These are phyloP conservation scores for Paradendryphiella salina DNA, from an alignment of 2,329 filamentous ascomycete species.

Conservation along the genomic window DNA sequence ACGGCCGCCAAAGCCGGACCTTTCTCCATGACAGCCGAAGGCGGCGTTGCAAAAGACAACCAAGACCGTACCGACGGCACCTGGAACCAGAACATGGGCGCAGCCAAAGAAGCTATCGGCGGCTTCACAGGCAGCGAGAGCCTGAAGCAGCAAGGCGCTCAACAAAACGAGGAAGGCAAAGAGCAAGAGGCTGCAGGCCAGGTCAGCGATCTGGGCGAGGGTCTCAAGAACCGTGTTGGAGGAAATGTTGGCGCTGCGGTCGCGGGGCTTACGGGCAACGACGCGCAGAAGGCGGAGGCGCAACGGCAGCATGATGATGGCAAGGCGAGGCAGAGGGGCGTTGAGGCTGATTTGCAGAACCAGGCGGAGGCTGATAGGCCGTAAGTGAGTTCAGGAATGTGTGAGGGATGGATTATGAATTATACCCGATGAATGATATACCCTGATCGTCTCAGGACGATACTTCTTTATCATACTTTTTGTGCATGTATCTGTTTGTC, in stretches of 20 bases:
- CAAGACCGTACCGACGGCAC: constrained; percentile 70
- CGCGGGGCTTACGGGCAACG: constrained; percentile 73
- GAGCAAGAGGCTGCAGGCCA: constrained; percentile 82
- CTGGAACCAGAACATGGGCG: constrained; percentile 89
- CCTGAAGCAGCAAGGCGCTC: constrained; percentile 71
- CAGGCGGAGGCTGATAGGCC: constrained; percentile 49
- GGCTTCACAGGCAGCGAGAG: constrained; percentile 73
- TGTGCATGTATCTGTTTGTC: too few species aligned
- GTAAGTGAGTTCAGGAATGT: neutral
- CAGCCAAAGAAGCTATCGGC: constrained; percentile 80
- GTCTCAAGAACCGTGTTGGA: constrained; percentile 59
- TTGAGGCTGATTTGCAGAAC: constrained; percentile 79
- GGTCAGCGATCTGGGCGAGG: constrained; percentile 71
- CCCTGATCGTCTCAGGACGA: neutral
- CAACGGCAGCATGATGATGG: constrained; percentile 75
- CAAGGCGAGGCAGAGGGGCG: constrained; percentile 82
- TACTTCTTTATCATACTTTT: neutral
- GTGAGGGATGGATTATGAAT: neutral
- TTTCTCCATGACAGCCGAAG: constrained; percentile 68
- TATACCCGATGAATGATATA: constrained; percentile 9
- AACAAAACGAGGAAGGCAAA: constrained; percentile 81
- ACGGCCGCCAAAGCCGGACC: constrained; percentile 74
- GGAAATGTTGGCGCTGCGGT: constrained; percentile 73
- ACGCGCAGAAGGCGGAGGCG: constrained; percentile 65
- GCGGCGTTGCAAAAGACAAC: constrained; percentile 72